Evolutionary conservation across 1,139 yeast genomes (phyloP), one percentile per base, ranked within the genome.

Genomic region (Hansenula lynferdii): DNA sequence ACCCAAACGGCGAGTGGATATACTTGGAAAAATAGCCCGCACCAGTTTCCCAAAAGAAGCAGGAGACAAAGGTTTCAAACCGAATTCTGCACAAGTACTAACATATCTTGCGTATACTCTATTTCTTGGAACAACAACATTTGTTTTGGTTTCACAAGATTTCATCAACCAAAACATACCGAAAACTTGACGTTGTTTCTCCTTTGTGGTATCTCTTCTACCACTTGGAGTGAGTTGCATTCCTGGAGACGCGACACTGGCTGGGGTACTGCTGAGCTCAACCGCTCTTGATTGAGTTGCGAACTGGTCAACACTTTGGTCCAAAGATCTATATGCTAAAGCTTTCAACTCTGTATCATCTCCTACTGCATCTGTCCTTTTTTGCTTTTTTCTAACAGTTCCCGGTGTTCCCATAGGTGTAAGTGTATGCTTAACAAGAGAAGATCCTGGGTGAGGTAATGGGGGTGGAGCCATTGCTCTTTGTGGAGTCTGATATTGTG

Each of bases 41-140:
- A 89, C 90, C 34, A 89, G 66, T 55, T 86, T 86, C 15, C 97
- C 97, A 58, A 89, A 80, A 11, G 90, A 80, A 1, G 96, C 96
- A 14, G 95, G 95, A 21, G 87, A 80, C 40, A 89, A 62, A 1
- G 96, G 95, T 41, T 76, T 73, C 32, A 87, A 57, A 12, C 71
- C 72, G 55, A 75, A 70, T 35, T 77, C 78, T 11, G 86, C 80
- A 59, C 96, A 89, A 9, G 80, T 56, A 19, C 77, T 77, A 15
- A 79, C 89, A 56, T 89, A 90, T 38, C 85, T 72, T 12, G 95
- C 87, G 59, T 85, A 89, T 19, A 89, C 79, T 38, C 87, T 66
- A 52, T 85, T 85, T 42, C 97, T 66, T 7, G 96, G 96, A 16
- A 89, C 87, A 32, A 83, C 94, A 4, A 89, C 78, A 3, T 80